phyloP scores from a whole-genome alignment of 495 filamentous ascomycete genomes.

The Aspergillus sparsus region DNA sequence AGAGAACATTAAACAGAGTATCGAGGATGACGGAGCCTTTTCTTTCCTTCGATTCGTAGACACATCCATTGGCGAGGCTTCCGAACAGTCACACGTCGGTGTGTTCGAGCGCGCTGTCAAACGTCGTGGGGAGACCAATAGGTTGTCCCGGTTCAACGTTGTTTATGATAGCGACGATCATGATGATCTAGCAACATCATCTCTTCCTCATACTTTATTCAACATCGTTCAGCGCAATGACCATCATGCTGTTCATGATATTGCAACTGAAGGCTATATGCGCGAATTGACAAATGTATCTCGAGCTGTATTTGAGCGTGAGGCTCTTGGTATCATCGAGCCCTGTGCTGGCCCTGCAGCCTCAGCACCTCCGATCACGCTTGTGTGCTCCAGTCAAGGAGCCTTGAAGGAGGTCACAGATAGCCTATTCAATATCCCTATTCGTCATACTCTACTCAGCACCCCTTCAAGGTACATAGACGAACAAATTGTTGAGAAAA shows the following conservation, averaged over 20 bases:
- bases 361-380: constrained; percentile 83
- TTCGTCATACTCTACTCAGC: constrained; percentile 74
- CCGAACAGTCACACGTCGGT: constrained; percentile 62
- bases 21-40: constrained; percentile 64
- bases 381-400: constrained; percentile 70
- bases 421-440: constrained; percentile 72
- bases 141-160: constrained; percentile 55
- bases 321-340: constrained; percentile 75
- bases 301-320: constrained; percentile 59
- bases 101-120: constrained; percentile 65
- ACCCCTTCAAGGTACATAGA: constrained; percentile 64
- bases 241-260: constrained; percentile 63
- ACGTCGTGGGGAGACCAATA: constrained; percentile 45
- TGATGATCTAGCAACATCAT: constrained; percentile 46
- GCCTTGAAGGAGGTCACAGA: constrained; percentile 68
- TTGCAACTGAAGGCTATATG: constrained; percentile 73
- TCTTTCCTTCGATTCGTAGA: constrained; percentile 90
- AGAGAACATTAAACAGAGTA: constrained; percentile 67
- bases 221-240: constrained; percentile 73
- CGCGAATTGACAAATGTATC: constrained; percentile 79
- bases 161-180: constrained; percentile 60
- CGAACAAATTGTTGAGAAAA: constrained; percentile 67
- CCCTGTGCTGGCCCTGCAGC: constrained; percentile 73
- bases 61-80: constrained; percentile 69
- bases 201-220: constrained; percentile 74